Conservation (phyloP, 176 grass and related monocot species). For the Ananas comosus region DNA sequence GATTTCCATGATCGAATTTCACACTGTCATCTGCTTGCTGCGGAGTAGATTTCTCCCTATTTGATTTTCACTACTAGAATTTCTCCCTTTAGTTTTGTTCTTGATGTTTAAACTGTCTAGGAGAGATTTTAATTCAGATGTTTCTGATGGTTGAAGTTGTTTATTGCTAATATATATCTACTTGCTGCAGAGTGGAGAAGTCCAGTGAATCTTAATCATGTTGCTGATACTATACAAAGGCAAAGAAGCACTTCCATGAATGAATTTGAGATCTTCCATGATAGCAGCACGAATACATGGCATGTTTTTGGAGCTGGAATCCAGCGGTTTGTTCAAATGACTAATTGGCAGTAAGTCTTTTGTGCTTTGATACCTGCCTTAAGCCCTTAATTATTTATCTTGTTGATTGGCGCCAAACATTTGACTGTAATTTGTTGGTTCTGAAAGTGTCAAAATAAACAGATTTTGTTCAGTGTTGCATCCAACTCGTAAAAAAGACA, state of each 20-base stretch:
- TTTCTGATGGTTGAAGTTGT: neutral
- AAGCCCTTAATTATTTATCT: neutral
- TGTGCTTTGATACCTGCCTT: neutral
- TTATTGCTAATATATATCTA: slow-evolving; percentile 14
- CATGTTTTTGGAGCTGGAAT: slow-evolving; percentile 75
- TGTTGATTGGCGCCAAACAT: neutral
- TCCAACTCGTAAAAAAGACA: too few species aligned
- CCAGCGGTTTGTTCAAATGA: slow-evolving; percentile 95
- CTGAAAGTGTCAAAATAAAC: too few species aligned
- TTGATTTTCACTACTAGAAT: too few species aligned
- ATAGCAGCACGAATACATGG: slow-evolving; percentile 62
- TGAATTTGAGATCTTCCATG: slow-evolving; percentile 85
- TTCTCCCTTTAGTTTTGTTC: too few species aligned
- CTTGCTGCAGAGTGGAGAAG: slow-evolving; percentile 52
- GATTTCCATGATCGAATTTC: neutral
- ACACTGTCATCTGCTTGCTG: too few species aligned
- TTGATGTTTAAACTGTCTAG: too few species aligned
- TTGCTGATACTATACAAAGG: slow-evolving; percentile 78
- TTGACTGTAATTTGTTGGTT: neutral
- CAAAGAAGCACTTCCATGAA: slow-evolving; percentile 73
- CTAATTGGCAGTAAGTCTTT: slow-evolving; percentile 81
- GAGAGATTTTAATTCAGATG: too few species aligned
- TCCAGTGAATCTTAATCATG: slow-evolving; percentile 70
- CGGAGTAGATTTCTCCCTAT: too few species aligned
- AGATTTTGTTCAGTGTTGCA: too few species aligned